phyloP scores from a whole-genome alignment of 2,329 filamentous ascomycete species.

The Scorias spongiosa region DNA sequence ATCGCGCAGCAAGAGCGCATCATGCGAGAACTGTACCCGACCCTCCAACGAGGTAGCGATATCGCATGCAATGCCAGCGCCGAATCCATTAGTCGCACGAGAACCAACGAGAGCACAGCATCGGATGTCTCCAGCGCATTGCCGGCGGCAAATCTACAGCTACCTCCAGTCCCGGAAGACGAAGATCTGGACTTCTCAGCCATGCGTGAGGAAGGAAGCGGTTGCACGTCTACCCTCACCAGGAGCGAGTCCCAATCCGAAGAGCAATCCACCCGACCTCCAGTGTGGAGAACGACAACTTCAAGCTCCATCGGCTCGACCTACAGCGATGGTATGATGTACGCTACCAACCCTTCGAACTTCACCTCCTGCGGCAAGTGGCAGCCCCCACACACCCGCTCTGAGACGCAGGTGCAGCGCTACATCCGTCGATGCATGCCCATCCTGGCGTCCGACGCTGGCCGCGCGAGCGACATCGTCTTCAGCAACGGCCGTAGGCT shows the following conservation, averaged over 20 bases:
- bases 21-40: constrained; percentile 31
- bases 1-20: constrained; percentile 35
- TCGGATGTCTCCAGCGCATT: constrained; percentile 1
- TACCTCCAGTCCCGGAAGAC: constrained; percentile 14
- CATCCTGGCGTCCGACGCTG: constrained; percentile 27
- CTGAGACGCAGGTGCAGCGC: constrained; percentile 24
- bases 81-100: neutral
- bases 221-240: neutral
- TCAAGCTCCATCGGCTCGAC: constrained; percentile 10
- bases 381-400: constrained; percentile 19
- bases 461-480: constrained; percentile 31
- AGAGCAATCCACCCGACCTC: constrained; percentile 6
- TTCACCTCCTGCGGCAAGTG: constrained; percentile 20
- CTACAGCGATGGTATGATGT: constrained; percentile 18
- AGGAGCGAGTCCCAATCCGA: constrained; percentile 1
- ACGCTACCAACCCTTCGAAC: constrained; percentile 14
- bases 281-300: constrained; percentile 12
- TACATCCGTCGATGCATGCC: constrained; percentile 34
- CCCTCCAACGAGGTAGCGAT: neutral
- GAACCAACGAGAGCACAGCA: neutral
- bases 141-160: constrained; percentile 3
- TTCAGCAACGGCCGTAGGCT: constrained; percentile 27
- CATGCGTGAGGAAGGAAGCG: constrained; percentile 17
- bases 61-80: neutral
- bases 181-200: constrained; percentile 21